Evolutionary conservation across 805 yeast species (phyloP), one percentile per base, ranked within the genome.

Genomic region (Metschnikowia dekortorum): DNA sequence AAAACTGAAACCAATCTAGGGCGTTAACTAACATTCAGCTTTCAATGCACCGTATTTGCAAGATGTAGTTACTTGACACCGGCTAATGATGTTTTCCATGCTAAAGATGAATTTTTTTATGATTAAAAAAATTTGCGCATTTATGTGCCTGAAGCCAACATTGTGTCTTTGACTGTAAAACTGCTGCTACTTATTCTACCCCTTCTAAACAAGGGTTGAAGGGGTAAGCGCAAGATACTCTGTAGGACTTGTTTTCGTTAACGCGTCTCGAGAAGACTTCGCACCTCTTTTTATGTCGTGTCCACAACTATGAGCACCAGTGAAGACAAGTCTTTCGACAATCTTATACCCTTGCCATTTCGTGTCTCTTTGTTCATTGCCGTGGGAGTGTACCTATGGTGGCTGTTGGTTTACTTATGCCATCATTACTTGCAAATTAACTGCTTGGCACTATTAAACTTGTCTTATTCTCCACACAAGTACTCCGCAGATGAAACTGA

Each of bases 341-440:
- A 61, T 39, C 48, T 69, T 18, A 48, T 73, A 13, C 77, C 78
- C 13, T 58, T 71, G 26, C 75, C 76, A 9, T 71, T 67, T 53
- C 61, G 84, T 42, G 74, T 82, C 42, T 65, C 82, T 13, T 56
- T 79, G 3, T 65, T 82, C 14, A 53, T 83, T 2, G 71, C 79
- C 50, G 45, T 74, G 4, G 86, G 85, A 5, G 60, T 76, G 5
- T 72, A 79, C 64, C 61, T 82, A 26, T 84, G 88, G 88, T 72
- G 68, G 41, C 48, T 70, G 40, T 73, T 80, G 46, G 66, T 81
- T 37, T 59, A 63, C 49, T 58, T 73, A 22, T 71, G 79, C 49
- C 63, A 63, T 48, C 57, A 56, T 11, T 64, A 63, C 31, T 57
- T 60, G 48, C 65, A 68, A 26, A 69, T 83, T 46, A 83, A 82